Conservation (phyloP, 2,329 filamentous ascomycete genomes). For the Stemphylium beticola region DNA sequence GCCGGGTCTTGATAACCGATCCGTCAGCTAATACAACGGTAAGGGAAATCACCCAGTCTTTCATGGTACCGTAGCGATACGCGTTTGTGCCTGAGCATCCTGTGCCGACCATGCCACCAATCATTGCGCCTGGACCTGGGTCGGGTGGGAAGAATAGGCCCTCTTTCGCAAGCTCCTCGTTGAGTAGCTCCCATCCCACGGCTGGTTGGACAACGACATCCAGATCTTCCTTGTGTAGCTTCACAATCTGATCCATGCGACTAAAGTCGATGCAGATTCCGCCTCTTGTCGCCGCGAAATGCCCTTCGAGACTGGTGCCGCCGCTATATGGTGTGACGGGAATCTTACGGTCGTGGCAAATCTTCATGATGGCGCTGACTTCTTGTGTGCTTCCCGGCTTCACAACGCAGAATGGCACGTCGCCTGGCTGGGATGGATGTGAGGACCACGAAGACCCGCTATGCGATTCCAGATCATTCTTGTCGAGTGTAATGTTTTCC, state of each 20-base stretch:
- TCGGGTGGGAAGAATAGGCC: conserved; percentile 92
- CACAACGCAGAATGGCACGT: conserved; percentile 67
- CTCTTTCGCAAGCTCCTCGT: conserved; percentile 73
- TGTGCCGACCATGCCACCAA: conserved; percentile 85
- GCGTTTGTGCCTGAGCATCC: conserved; percentile 84
- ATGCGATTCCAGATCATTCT: conserved; percentile 62
- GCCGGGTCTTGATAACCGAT: conserved; percentile 86
- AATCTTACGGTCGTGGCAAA: conserved; percentile 80
- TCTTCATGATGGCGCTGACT: conserved; percentile 84
- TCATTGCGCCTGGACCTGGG: conserved; percentile 89
- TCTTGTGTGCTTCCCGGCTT: conserved; percentile 81
- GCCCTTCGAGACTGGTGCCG: conserved; percentile 87
- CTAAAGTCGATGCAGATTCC: conserved; percentile 87
- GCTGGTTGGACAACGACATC: conserved; percentile 67
- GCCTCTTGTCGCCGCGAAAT: conserved; percentile 81
- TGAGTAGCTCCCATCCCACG: conserved; percentile 84
- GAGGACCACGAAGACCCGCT: conserved; percentile 70
- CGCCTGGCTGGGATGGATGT: conserved; percentile 50
- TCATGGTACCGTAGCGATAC: conserved; percentile 93
- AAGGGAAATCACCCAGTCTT: conserved; percentile 86
- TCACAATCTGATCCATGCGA: conserved; percentile 81
- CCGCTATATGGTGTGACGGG: conserved; percentile 88
- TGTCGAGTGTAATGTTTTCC: conserved; percentile 66
- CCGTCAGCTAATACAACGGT: conserved; percentile 91
- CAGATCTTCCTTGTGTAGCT: conserved; percentile 73